Base-by-base conservation (phyloP, 805 yeast genomes). In the Yarrowia deformans region DNA sequence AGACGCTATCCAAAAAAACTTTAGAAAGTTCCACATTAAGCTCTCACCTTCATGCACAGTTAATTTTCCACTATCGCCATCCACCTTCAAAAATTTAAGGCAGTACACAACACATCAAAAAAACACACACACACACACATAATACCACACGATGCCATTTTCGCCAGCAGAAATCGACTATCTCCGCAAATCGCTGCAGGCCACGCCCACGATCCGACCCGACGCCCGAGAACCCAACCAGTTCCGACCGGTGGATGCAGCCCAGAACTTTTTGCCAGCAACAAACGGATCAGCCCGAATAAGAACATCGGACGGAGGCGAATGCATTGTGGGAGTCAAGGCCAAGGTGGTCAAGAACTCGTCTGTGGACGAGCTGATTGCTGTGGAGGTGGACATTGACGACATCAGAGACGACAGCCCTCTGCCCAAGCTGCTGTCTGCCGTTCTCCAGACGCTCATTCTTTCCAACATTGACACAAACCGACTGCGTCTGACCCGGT, bases 281-380 rank as follows among this genome's bases (percentile, higher is more conserved):
- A 90, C 97, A 3, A 91, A 94, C 79, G 99, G 99, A 14, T 93
- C 98, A 1, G 90, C 98, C 0, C 84, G 97, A 79, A 86, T 94
- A 19, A 84, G 93, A 72, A 84, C 92, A 42, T 84, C 90, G 61
- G 98, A 94, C 78, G 98, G 99, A 29, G 87, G 92, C 71, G 98
- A 95, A 79, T 92, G 97, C 74, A 89, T 95, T 42, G 94, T 92
- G 6, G 95, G 98, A 75, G 84, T 94, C 60, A 95, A 95, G 79
- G 86, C 93, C 13, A 90, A 90, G 74, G 97, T 93, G 3, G 90
- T 91, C 16, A 61, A 66, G 39, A 69, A 70, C n/a, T 60, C 69
- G n/a, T 66, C 71, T 70, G 78, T 71, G 70, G 83, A 84, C 18
- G 86, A 84, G 19, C 79, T 91, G 45, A 80, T 93, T 10, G 87